These are phyloP conservation scores for Drechslera avenae DNA, from an alignment of 2,329 filamentous ascomycete species.

Conservation along the genomic window DNA sequence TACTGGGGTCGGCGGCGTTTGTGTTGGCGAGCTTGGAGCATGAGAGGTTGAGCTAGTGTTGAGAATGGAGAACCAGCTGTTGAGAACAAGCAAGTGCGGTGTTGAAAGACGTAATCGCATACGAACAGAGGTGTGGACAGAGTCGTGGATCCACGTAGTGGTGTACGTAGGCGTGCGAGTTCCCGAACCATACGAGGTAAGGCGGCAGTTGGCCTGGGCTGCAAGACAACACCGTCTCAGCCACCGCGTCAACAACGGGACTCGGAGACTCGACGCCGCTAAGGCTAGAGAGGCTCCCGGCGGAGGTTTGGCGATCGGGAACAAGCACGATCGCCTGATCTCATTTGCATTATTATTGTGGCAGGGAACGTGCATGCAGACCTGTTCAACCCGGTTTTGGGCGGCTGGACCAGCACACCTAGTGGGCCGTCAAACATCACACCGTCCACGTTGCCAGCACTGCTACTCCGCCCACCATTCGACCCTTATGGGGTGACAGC, in stretches of 20 bases:
- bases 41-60: conserved; percentile 11
- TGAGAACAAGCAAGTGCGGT: too few relatives aligned
- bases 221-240: conserved; percentile 10
- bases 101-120: too few relatives aligned
- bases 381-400: conserved; percentile 7
- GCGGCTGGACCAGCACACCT: conserved; percentile 1
- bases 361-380: conserved; percentile 9
- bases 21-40: conserved; percentile 31
- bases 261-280: conserved; percentile 5
- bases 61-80: neutral
- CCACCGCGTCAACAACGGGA: conserved; percentile 9
- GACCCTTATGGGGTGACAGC: conserved; percentile 9
- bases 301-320: conserved; percentile 4
- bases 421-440: conserved; percentile 16
- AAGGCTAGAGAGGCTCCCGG: neutral
- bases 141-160: conserved; percentile 5
- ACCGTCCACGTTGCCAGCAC: conserved; percentile 6
- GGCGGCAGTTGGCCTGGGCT: conserved; percentile 2
- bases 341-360: conserved; percentile 2
- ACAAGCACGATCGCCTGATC: conserved; percentile 9
- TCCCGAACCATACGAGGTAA: conserved; percentile 8
- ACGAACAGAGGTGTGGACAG: neutral
- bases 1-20: conserved; percentile 30
- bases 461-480: conserved; percentile 8
- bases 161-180: neutral